Evolutionary conservation across 768 basidiomycete species (phyloP).

Genomic region (Pulveroboletus sp.): DNA sequence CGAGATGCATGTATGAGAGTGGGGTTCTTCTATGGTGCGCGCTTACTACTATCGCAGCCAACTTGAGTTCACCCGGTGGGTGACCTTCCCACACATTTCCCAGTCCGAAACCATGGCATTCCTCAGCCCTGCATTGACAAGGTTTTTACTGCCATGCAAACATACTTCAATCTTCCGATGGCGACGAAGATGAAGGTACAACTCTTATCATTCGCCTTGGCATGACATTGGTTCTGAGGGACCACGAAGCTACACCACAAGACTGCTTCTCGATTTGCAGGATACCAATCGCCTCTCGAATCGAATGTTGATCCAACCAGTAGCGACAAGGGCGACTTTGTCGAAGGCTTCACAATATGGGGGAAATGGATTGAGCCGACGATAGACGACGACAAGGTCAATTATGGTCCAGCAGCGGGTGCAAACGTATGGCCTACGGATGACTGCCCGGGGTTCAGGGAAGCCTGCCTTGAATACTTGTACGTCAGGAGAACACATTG

Average conservation of each 20-base stretch:
- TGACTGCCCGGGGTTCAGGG: slow-evolving; percentile 57
- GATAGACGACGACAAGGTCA: slow-evolving; percentile 25
- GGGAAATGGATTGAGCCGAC: slow-evolving; percentile 50
- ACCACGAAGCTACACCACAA: slow-evolving; percentile 59
- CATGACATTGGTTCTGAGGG: neutral
- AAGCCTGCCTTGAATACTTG: slow-evolving; percentile 65
- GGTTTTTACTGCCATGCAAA: slow-evolving; percentile 47
- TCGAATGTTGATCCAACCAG: slow-evolving; percentile 70
- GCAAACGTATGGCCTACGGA: slow-evolving; percentile 78
- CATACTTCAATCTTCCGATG: slow-evolving; percentile 65
- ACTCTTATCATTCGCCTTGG: neutral
- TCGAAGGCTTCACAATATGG: slow-evolving; percentile 89
- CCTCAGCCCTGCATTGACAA: slow-evolving; percentile 45
- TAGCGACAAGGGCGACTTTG: slow-evolving; percentile 74
- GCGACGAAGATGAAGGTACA: slow-evolving; percentile 65
- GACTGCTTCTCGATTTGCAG: slow-evolving; percentile 70
- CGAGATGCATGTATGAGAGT: slow-evolving; percentile 77
- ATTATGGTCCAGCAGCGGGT: slow-evolving; percentile 61
- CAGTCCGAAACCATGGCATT: slow-evolving; percentile 79
- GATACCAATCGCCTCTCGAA: slow-evolving; percentile 67
- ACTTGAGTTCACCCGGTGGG: too few species aligned
- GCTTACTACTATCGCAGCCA: neutral
- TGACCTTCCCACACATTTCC: neutral
- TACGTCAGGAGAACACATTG: slow-evolving; percentile 36
- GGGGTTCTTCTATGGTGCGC: slow-evolving; percentile 80